Evolutionary conservation across 1,284 basidiomycete genomes (phyloP).

Genomic region (Pulchroboletus neoregius): DNA sequence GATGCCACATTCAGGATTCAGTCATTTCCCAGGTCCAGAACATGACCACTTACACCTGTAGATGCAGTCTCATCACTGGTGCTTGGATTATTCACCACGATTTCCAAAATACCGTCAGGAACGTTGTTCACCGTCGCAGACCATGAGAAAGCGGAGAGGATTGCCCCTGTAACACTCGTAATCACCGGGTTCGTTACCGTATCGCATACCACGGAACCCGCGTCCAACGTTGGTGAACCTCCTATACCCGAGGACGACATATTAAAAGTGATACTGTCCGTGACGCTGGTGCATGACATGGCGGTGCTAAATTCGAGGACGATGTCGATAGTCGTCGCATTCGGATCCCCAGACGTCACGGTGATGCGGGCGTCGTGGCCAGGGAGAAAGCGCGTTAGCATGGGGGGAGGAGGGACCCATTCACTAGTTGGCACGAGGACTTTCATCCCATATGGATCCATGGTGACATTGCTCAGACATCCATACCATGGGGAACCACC

Average conservation of each 20-base stretch:
- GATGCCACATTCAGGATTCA: slow-evolving; percentile 8
- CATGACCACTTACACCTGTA: slow-evolving; percentile 53
- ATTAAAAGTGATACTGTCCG: slow-evolving; percentile 57
- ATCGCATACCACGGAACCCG: slow-evolving; percentile 45
- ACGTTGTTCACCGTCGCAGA: slow-evolving; percentile 67
- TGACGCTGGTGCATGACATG: slow-evolving; percentile 74
- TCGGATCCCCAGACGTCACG: slow-evolving; percentile 44
- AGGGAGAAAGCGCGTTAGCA: slow-evolving; percentile 74
- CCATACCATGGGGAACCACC: slow-evolving; percentile 62
- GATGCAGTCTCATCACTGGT: slow-evolving; percentile 41
- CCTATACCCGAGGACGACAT: slow-evolving; percentile 69
- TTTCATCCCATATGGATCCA: slow-evolving; percentile 79
- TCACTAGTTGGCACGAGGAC: slow-evolving; percentile 64
- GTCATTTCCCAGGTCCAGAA: neutral
- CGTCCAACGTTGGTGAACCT: slow-evolving; percentile 47
- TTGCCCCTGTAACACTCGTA: slow-evolving; percentile 48
- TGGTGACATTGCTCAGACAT: slow-evolving; percentile 61
- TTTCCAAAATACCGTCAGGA: slow-evolving; percentile 75
- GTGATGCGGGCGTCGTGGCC: slow-evolving; percentile 79
- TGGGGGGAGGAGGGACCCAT: slow-evolving; percentile 69
- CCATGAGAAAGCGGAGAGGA: slow-evolving; percentile 67
- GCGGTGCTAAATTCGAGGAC: slow-evolving; percentile 70
- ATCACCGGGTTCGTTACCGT: slow-evolving; percentile 44
- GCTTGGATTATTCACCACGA: slow-evolving; percentile 60
- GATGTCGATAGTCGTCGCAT: slow-evolving; percentile 63